Evolutionary conservation across 139 green algal species (phyloP).

Genomic region (Diplosphaera chodatii): DNA sequence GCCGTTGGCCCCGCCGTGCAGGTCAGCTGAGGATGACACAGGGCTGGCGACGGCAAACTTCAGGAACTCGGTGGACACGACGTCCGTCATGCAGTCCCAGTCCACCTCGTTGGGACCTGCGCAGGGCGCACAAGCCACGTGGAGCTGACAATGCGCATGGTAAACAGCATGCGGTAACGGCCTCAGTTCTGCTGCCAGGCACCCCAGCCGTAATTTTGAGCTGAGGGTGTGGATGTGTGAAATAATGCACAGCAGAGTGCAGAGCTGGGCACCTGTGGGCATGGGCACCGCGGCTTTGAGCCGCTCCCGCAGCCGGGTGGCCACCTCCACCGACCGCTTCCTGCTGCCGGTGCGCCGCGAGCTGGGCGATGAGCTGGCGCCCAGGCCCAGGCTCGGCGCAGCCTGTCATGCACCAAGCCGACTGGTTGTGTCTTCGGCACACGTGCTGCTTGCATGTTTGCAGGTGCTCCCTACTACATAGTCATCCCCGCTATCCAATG

Average conservation of each 20-base stretch:
- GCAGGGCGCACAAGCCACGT: not conserved
- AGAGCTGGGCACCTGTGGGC: constrained; percentile 20
- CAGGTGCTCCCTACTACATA: too few species aligned
- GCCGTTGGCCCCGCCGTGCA: constrained; percentile 2
- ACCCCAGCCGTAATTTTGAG: too few species aligned
- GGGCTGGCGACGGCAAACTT: constrained; percentile 27
- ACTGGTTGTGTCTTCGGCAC: too few species aligned
- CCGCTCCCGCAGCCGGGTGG: constrained; percentile 9
- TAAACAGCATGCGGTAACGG: too few species aligned
- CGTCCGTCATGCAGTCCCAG: constrained; percentile 37
- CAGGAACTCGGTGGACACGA: constrained; percentile 44
- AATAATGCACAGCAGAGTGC: too few species aligned
- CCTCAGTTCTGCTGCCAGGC: too few species aligned
- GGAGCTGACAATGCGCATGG: too few species aligned
- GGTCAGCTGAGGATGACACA: not conserved
- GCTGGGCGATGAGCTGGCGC: not conserved
- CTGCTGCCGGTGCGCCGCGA: not conserved
- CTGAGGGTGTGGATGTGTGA: too few species aligned
- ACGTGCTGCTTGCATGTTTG: too few species aligned
- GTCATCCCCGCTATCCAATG: too few species aligned
- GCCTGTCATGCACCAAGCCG: too few species aligned
- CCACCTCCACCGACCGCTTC: constrained; percentile 13
- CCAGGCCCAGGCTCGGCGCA: constrained; percentile 34
- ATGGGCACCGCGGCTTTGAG: constrained; percentile 29
- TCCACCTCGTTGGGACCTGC: constrained; percentile 41